Evolutionary conservation across 768 basidiomycete species (phyloP), one percentile per base, ranked within the genome.

Genomic region (Tylopilus cervinicoccineus): DNA sequence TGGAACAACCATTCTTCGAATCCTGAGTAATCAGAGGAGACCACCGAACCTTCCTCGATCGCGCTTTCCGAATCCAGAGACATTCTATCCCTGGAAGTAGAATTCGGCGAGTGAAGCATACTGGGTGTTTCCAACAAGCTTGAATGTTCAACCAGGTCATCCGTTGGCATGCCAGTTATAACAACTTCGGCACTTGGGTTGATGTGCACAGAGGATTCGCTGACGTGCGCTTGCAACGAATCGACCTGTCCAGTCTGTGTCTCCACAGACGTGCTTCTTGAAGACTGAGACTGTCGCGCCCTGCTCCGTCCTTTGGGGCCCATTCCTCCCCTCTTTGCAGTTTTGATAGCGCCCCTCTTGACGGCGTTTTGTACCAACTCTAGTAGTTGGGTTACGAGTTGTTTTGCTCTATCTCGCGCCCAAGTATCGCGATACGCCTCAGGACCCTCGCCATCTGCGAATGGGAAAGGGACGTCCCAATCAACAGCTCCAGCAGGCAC

Each of bases 391-490:
- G 73, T 67, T 14, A 86, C 70, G 28, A 90, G 69, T 55, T 78
- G 79, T 51, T 78, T 80, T 6, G 78, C 76, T 24, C 87, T 77
- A 29, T 84, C 76, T 38, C 68, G 74, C 52, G 81, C 77, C 88
- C 88, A 89, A 23, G 70, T 81, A 43, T 71, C 62, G 9, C 67
- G 72, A 63, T 90, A 90, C n/a, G 73, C 70, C 16, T 75, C 61
- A 2, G 88, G 86, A 2, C 84, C 88, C 55, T 91, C 83, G 24
- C 86, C 88, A 40, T 74, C 33, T 64, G 66, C 62, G 53, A 90
- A 90, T 6, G 88, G 88, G 62, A 83, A 90, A 0, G 88, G 88
- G 0, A 90, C 78, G 55, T 89, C 86, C 88, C 88, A 91, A 59
- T 89, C 86, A 2, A 65, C 74, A 2, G 88, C 88, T 11, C 88